Evolutionary conservation across 2,329 filamentous ascomycete genomes (phyloP).

Genomic region (Allantophomopsis lycopodina): DNA sequence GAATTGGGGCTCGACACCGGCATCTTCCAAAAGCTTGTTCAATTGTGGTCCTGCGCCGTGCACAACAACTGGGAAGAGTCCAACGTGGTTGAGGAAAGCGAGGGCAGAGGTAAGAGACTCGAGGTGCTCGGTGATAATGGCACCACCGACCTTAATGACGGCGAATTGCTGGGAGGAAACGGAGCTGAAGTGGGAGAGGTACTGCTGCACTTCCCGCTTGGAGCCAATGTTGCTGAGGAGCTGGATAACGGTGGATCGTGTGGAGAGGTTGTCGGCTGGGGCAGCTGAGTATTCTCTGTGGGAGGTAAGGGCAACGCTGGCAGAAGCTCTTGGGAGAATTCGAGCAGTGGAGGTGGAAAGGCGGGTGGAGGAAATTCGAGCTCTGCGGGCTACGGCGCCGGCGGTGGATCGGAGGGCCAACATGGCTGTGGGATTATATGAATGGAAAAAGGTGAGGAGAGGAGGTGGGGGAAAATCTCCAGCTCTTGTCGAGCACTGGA

Average conservation of each 20-base stretch:
- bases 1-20: constrained; percentile 88
- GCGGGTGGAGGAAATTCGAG: constrained; percentile 11
- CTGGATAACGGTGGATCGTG: constrained; percentile 73
- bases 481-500: constrained; percentile 14
- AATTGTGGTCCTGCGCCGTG: constrained; percentile 93
- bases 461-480: constrained; percentile 4
- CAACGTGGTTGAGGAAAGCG: constrained; percentile 87
- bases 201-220: constrained; percentile 93
- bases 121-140: constrained; percentile 87
- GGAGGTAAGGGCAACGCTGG: constrained; percentile 9
- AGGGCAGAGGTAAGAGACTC: constrained; percentile 82
- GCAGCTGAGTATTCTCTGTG: constrained; percentile 16
- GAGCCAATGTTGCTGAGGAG: constrained; percentile 91
- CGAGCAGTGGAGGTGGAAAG: constrained; percentile 11
- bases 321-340: constrained; percentile 14
- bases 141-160: constrained; percentile 95
- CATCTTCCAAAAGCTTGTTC: constrained; percentile 79
- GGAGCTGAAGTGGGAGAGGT: constrained; percentile 92
- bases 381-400: constrained; percentile 14
- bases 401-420: constrained; percentile 17
- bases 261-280: constrained; percentile 23
- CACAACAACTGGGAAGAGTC: constrained; percentile 87
- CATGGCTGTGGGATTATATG: constrained; percentile 11
- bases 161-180: constrained; percentile 95
- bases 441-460: constrained; percentile 8